Evolutionary conservation across 1,284 basidiomycete genomes (phyloP), one percentile per base, ranked within the genome.

Genomic region (Puccinia brachypodii): DNA sequence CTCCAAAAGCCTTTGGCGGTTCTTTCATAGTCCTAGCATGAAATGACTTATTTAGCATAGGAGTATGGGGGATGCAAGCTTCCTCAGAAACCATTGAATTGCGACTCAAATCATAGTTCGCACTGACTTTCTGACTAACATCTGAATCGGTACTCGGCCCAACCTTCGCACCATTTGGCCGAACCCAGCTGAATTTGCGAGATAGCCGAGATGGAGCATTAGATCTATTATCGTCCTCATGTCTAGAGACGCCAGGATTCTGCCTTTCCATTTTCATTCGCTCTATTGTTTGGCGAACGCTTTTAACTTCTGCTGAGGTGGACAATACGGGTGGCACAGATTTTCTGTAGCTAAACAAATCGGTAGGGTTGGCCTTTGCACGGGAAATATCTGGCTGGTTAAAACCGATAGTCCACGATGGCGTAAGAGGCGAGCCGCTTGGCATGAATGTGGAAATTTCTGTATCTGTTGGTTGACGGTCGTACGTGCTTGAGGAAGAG

Each of bases 381-480:
- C 38, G 58, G 33, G 38, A 42, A 74, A 8, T 38, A 28, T 56
- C 72, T 56, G 38, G 22, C 7, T 31, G 72, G 38, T 60, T 74
- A 19, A 38, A 72, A 33, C 50, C 28, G 11, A 9, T 11, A 56
- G 44, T 25, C 50, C 69, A 50, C 14, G 53, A 42, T 42, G 72
- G 50, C 31, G 36, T 42, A 25, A 40, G 47, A 40, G 47, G 47
- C 19, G 47, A 60, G 8, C 42, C 50, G 50, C 68, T 79, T 19
- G 77, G 77, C 53, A 79, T 68, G 50, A 40, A 79, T 25, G 64
- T 71, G 7, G 77, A 56, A 69, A 79, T 6, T 58, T 79, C 68
- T 22, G 77, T 60, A 53, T 79, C 64, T 22, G 77, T 69, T 25
- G 50, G 28, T 22, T 60, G 64, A 14, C 31, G 66, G 25, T 60